Conservation (phyloP, 2,329 filamentous ascomycete genomes). For the Ceratocystis cubensis region DNA sequence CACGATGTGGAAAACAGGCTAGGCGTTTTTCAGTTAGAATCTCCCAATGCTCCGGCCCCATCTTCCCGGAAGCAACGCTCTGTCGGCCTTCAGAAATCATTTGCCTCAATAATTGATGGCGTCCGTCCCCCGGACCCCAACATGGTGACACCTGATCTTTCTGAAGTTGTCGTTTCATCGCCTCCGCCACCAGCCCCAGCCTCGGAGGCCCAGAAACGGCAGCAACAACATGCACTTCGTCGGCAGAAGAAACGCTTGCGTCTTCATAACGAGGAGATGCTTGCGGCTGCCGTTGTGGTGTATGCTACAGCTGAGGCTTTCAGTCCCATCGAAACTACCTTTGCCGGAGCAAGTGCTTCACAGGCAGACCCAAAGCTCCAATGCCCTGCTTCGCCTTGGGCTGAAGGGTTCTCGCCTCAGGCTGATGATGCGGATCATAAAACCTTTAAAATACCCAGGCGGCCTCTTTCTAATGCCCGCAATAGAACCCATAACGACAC, state of each 20-base stretch:
- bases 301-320: constrained; percentile 40
- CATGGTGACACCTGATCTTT: constrained; percentile 38
- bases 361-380: constrained; percentile 4
- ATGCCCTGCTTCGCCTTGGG: constrained; percentile 20
- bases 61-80: not conserved
- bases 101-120: constrained; percentile 9
- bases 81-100: constrained; percentile 15
- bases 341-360: not conserved
- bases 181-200: constrained; percentile 26
- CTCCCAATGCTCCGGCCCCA: not conserved
- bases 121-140: constrained; percentile 22
- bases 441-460: not conserved
- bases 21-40: constrained; percentile 15
- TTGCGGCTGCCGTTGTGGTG: constrained; percentile 43
- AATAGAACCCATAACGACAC: not conserved
- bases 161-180: constrained; percentile 32
- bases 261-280: constrained; percentile 38
- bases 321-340: constrained; percentile 29
- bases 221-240: constrained; percentile 33
- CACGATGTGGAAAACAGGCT: constrained; percentile 11
- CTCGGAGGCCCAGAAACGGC: constrained; percentile 26
- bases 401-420: constrained; percentile 18
- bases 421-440: constrained; percentile 2
- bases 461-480: not conserved
- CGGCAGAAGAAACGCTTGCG: constrained; percentile 36